Base-by-base conservation (phyloP, 495 filamentous ascomycete species). In the Acidiella bohemica region DNA sequence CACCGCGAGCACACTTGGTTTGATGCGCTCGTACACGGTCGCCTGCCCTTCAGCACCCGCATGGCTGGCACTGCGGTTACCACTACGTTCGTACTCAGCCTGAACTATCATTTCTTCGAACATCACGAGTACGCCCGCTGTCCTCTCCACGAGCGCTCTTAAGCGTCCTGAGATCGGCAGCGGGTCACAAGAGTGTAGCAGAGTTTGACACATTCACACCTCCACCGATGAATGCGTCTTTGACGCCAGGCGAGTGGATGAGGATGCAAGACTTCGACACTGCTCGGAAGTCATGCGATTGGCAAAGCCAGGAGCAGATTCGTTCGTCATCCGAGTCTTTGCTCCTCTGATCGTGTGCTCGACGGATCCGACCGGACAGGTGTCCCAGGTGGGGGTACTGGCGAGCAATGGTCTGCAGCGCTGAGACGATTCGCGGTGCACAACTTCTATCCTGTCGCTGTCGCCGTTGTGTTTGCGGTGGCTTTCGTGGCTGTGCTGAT, bases 231-330 rank as follows among this genome's bases (percentile, higher is more conserved):
- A 72, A 83, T 45, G 76, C 80, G 49, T 76, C 75, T 7, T 62
- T 79, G 28, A 76, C 74, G 25, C 78, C 78, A 5, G 72, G 69
- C 7, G 71, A 77, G 18, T 84, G 80, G 80, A 61, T 84, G 24
- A 64, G 67, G 13, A 64, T 81, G 44, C 80, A 84, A 59, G 80
- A 83, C 42, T 74, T 81, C 48, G 70, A 80, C 43, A 83, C 80
- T 0, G 78, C 76, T 6, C 68, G 68, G 80, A 84, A 47, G 63
- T 83, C 11, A 79, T 84, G 52, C 64, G 67, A 18, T 63, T 78
- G 7, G 65, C 81, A 46, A 83, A 77, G 40, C 80, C 79, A 2
- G 58, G 68, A 39, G 71, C 72, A 1, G 61, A 75, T 50, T 74
- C 72, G 57, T 75, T 81, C 48, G 65, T 82, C 14, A 78, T 78